Evolutionary conservation across 2,329 filamentous ascomycete genomes (phyloP), one percentile per base, ranked within the genome.

Genomic region (Diaporthe sp.): DNA sequence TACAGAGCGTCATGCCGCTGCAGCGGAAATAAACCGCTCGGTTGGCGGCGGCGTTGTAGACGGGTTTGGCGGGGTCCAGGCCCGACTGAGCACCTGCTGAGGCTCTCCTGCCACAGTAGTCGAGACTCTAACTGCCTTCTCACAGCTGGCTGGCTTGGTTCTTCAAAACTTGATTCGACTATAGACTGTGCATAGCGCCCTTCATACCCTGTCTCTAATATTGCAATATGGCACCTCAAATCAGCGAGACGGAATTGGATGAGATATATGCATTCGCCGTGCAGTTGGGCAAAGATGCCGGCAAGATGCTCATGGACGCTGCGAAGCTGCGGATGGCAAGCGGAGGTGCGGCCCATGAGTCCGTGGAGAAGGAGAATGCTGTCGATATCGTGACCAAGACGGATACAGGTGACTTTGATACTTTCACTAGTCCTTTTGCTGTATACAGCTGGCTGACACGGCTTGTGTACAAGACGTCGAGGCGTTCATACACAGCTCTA

Each of bases 321-420:
- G 90, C 92, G n/a, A 86, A 88, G 76, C 81, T 86, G 76, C 87
- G 92, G 44, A 89, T 88, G 78, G 55, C 56, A 22, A 81, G 78
- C 51, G 72, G 76, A 58, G 72, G 77, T 42, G 58, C 77, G 50
- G 63, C 63, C 73, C 76, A 73, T 78, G 80, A 79, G 1, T 86
- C 88, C 71, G 83, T 86, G 10, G 92, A 95, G 82, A 96, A 96
- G 81, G 91, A 94, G 77, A 94, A 90, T 80, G 88, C 93, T 1
- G 93, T 95, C 15, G 94, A 95, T 81, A 90, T 95, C 76, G 93
- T 95, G 27, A 95, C 93, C 13, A 90, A 94, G 83, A 93, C 92
- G 0, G 93, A 95, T 80, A 89, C 93, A 83, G 92, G 92, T 93
- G 82, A 77, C 4, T 39, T 19, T 25, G 47, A 42, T 7, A 12